Percentiles rank a stretch among this genome's conserved stretches.
These are phyloP conservation scores for Boletus sp. DNA, from an alignment of 768 basidiomycete genomes.

Conservation along the genomic window DNA sequence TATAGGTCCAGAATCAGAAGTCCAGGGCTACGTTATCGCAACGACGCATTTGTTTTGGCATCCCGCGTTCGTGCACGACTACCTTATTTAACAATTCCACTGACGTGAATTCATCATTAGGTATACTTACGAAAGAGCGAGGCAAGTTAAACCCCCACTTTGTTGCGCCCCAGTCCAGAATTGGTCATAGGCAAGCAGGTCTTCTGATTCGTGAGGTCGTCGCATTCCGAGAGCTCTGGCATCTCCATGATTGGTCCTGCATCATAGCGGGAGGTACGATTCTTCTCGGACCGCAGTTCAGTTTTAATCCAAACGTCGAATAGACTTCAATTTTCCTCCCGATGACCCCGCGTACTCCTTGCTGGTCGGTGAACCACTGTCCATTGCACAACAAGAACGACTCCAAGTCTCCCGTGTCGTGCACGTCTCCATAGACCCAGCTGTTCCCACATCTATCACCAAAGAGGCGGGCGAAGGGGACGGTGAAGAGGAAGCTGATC, in stretches of 20 bases:
- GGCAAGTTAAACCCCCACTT: conserved; percentile 43
- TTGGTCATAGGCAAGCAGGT: conserved; percentile 60
- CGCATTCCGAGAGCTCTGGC: conserved; percentile 49
- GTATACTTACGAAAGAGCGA: conserved; percentile 77
- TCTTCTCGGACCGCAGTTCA: neutral
- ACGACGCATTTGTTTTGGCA: conserved; percentile 98
- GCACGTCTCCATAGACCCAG: conserved; percentile 66
- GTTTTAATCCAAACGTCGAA: neutral
- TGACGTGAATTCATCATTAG: conserved; percentile 5
- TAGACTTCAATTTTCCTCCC: conserved; percentile 92
- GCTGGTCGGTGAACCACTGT: conserved; percentile 59
- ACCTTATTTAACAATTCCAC: neutral
- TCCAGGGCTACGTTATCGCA: conserved; percentile 67
- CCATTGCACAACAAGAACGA: conserved; percentile 47
- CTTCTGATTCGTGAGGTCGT: conserved; percentile 67
- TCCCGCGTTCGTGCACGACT: conserved; percentile 55
- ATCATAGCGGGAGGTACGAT: conserved; percentile 77
- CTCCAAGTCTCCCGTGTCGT: conserved; percentile 69
- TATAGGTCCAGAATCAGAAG: conserved; percentile 28
- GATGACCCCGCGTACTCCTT: conserved; percentile 81
- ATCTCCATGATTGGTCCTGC: conserved; percentile 64
- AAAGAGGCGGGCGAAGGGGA: conserved; percentile 37
- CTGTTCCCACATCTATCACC: conserved; percentile 35
- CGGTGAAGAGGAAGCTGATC: conserved; percentile 45
- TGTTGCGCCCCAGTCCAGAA: neutral